Evolutionary conservation across 768 basidiomycete genomes (phyloP).

Genomic region (Rhizopogon rudus): DNA sequence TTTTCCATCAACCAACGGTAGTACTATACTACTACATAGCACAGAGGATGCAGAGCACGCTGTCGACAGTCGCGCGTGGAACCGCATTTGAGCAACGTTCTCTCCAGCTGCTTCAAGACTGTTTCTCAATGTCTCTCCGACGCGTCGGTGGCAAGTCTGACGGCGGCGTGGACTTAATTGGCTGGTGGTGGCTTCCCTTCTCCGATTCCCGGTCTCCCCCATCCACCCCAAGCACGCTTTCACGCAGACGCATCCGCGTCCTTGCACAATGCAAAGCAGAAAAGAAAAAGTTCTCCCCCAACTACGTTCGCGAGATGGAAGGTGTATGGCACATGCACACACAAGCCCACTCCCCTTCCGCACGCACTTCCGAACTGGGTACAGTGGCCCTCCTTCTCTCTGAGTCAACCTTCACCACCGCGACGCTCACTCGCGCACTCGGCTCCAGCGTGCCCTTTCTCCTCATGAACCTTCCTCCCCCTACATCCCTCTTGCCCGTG

Average conservation of each 20-base stretch:
- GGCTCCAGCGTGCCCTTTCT: conserved; percentile 77
- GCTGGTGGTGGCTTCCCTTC: conserved; percentile 89
- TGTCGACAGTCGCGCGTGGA: conserved; percentile 64
- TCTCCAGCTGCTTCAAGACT: conserved; percentile 49
- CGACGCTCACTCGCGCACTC: conserved; percentile 63
- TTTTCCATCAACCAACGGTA: not conserved
- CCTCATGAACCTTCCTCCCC: conserved; percentile 69
- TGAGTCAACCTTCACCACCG: conserved; percentile 72
- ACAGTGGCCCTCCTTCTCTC: conserved; percentile 75
- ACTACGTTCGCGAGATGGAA: conserved; percentile 84
- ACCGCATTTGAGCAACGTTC: conserved; percentile 71
- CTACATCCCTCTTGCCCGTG: not conserved
- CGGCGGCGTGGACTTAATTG: conserved; percentile 83
- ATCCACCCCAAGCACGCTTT: conserved; percentile 6
- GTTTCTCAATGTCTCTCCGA: conserved; percentile 75
- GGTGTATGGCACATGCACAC: conserved; percentile 60
- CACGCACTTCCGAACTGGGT: conserved; percentile 2
- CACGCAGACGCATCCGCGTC: conserved; percentile 60
- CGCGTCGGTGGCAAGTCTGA: conserved; percentile 86
- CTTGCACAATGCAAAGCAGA: conserved; percentile 92
- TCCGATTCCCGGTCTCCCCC: not conserved
- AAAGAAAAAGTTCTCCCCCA: conserved; percentile 72
- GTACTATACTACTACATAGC: no score
- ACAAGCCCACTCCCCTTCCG: not conserved
- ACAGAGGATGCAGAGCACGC: no score